Evolutionary conservation across 2,329 filamentous ascomycete genomes (phyloP).

Genomic region (Fusarium equiseti): DNA sequence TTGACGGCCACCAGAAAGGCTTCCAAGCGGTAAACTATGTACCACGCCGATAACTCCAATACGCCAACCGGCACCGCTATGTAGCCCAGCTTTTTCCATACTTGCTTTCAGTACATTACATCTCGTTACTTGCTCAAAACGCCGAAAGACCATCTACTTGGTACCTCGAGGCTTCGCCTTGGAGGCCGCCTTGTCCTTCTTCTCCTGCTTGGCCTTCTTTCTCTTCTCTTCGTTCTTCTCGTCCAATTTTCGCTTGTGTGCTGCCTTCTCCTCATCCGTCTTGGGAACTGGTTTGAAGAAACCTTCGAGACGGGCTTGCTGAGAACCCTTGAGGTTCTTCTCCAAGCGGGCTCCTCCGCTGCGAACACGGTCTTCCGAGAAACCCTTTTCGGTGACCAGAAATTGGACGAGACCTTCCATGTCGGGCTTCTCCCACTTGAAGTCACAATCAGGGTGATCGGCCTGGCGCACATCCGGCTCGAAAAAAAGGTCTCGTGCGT

Average conservation of each 20-base stretch:
- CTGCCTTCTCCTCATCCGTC: constrained; percentile 86
- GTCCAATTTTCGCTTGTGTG: constrained; percentile 91
- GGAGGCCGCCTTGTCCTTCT: constrained; percentile 92
- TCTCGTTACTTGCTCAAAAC: constrained; percentile 4
- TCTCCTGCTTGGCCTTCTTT: constrained; percentile 94
- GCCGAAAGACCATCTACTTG: neutral
- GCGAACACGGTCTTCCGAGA: constrained; percentile 93
- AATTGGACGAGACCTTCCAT: constrained; percentile 90
- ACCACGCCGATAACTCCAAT: constrained; percentile 38
- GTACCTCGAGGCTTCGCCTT: constrained; percentile 87
- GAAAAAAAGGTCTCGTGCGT: constrained; percentile 92
- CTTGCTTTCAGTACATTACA: constrained; percentile 6
- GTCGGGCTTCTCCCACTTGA: constrained; percentile 97
- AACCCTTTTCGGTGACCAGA: constrained; percentile 93
- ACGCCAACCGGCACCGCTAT: constrained; percentile 33
- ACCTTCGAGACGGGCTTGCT: constrained; percentile 91
- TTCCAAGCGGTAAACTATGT: neutral
- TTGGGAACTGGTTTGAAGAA: constrained; percentile 97
- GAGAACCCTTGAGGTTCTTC: constrained; percentile 91
- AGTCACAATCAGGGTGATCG: constrained; percentile 89
- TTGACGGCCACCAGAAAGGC: neutral
- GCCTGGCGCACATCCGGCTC: constrained; percentile 88
- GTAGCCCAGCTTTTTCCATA: constrained; percentile 8
- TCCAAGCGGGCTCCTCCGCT: constrained; percentile 80
- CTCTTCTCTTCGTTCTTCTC: constrained; percentile 92